Base-by-base conservation (phyloP, 1,284 basidiomycete genomes). In the Cryptococcus jaspeensis region DNA sequence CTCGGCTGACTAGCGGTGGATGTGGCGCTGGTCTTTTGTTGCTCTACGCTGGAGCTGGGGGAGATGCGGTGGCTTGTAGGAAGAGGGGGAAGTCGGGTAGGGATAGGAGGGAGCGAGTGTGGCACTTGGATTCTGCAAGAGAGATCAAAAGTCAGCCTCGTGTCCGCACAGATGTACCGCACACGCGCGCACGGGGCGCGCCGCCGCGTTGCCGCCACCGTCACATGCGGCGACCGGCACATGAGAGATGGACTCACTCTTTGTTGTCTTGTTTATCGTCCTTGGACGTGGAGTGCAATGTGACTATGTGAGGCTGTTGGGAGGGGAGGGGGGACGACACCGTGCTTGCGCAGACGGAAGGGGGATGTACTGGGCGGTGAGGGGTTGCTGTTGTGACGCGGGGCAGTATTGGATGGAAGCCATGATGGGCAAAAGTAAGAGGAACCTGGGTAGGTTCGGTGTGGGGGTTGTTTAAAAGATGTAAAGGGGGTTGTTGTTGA, bases 341-440 rank as follows among this genome's bases (percentile, higher is more conserved):
- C 55, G 55, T 46, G 56, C 53, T 55, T 60, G 56, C 45, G 49
- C 52, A 46, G 54, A 47, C 52, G 32, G 54, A 41, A 38, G 52
- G 43, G 50, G 48, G 50, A 44, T 57, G 55, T 54, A 32, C 28
- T 32, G 28, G 28, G 28, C 9, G 28, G 28, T 32, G 28, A 32
- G 56, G 46, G 48, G 53, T 52, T 52, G 39, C 43, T 50, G 50
- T 48, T 52, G 51, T 28, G 18, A 16, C 20, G 54, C 40, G 20
- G 52, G 42, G 42, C 28, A 11, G 50, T n/a, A 25, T 44, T 55
- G 52, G 32, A 45, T 25, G 60, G 58, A 62, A 49, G 55, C 62
- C 65, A 64, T 67, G 61, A 45, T 67, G 63, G 65, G 65, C 61
- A 59, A 53, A 25, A 35, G 48, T 53, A 38, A 43, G 11, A 13